These are phyloP conservation scores for Capsella rubella DNA, from an alignment of 441 rosid genomes.

Conservation along the genomic window DNA sequence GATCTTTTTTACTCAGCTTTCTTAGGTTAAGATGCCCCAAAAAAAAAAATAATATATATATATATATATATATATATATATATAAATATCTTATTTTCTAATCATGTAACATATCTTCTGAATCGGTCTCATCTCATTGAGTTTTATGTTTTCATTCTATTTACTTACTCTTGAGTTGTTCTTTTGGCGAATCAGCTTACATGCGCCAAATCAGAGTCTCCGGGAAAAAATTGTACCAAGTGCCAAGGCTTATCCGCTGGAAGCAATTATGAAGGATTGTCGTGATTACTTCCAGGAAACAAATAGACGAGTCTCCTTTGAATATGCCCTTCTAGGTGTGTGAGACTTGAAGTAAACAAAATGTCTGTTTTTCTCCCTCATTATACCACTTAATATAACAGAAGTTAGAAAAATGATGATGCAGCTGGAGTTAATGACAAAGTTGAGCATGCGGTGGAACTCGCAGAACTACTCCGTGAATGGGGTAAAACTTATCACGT, in stretches of 20 bases:
- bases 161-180: conserved; percentile 19
- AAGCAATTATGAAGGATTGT: conserved; percentile 93
- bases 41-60: no score
- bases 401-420: conserved; percentile 32
- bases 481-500: conserved; percentile 91
- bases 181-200: conserved; percentile 61
- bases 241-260: conserved; percentile 92
- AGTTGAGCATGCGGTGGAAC: conserved; percentile 78
- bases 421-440: conserved; percentile 94
- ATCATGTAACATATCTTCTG: not conserved
- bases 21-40: not conserved
- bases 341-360: conserved; percentile 14
- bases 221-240: conserved; percentile 92
- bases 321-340: conserved; percentile 89
- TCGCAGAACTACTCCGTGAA: conserved; percentile 78
- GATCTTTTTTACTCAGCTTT: not conserved
- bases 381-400: not conserved
- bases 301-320: conserved; percentile 84
- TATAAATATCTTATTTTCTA: not conserved
- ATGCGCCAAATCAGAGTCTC: conserved; percentile 93
- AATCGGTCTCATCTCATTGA: not conserved
- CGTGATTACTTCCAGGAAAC: conserved; percentile 84
- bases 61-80: no score
- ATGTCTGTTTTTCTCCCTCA: not conserved
- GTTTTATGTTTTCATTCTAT: not conserved